Base-by-base conservation (phyloP, 768 basidiomycete genomes). In the Pleurotus ostreatus region DNA sequence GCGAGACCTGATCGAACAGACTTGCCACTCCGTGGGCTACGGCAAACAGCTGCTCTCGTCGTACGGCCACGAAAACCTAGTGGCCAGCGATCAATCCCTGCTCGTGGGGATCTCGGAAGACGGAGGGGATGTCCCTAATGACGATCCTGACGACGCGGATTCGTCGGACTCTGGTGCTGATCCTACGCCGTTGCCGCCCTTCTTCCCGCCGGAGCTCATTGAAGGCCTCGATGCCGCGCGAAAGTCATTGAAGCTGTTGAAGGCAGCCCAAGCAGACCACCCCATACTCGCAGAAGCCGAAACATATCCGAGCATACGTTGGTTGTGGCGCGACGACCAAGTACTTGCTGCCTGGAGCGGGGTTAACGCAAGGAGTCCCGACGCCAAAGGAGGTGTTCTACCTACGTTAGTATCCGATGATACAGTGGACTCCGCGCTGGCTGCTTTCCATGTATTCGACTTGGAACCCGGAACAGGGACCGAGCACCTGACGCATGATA, bases 161-260 rank as follows among this genome's bases (percentile, higher is more conserved):
- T 4, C 71, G 57, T 62, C 72, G 57, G 65, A 71, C 18, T 22
- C 18, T 12, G 22, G 15, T 13, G 51, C 61, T 45, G 65, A 48
- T n/a, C 73, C 73, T 39, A 70, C 74, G 3, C 66, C 69, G 5
- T 86, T 84, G 60, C 91, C 92, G 0, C 68, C 68, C 3, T 93
- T 94, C 67, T 80, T 93, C 57, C 78, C 81, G 3, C 59, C 61
- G 4, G 72, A 72, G 11, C 67, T 87, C 25, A 69, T 79, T 5
- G 72, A 78, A 45, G 74, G 81, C 5, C 69, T 93, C 3, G 78
- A 82, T 11, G 79, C 81, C 3, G 89, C 89, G 1, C 82, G 81
- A 58, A 85, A 81, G 61, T 92, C 92, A 0, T 68, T 93, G 8
- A 74, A 78, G 25, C 69, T 94, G 3, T 75, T 93, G 0, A 76